Evolutionary conservation across 75 land plant genomes (phyloP).

Genomic region (Sequoia sempervirens): DNA sequence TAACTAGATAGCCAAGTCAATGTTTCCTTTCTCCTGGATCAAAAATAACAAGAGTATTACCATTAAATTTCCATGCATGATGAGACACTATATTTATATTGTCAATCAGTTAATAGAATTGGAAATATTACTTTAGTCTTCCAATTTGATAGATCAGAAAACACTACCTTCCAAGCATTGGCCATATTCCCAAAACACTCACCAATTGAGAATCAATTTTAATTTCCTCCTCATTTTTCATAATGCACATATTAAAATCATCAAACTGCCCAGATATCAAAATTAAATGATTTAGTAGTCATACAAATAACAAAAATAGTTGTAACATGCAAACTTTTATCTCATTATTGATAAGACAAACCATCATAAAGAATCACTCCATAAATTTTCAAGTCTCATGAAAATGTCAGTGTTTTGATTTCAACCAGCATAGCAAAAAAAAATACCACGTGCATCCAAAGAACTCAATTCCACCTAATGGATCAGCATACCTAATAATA

Average conservation of each 20-base stretch:
- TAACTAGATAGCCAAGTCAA: constrained; percentile 87
- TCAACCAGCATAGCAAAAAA: neutral
- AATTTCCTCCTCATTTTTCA: constrained; percentile 96
- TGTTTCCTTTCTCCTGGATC: constrained; percentile 90
- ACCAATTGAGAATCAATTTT: constrained; percentile 76
- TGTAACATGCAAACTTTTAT: neutral
- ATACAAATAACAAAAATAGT: neutral
- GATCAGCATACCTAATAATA: constrained; percentile 74
- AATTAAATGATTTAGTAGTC: neutral
- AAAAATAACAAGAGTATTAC: neutral
- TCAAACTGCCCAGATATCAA: constrained; percentile 48
- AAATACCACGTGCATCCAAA: too few relatives aligned
- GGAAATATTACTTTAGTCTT: neutral
- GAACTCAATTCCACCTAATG: neutral
- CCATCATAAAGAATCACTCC: neutral
- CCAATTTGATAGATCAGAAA: neutral
- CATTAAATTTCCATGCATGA: neutral
- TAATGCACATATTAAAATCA: constrained; percentile 93
- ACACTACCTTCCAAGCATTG: constrained; percentile 97
- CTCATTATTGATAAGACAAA: neutral
- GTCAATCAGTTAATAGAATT: neutral
- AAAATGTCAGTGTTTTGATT: neutral
- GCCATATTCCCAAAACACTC: constrained; percentile 99
- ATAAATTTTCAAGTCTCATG: neutral
- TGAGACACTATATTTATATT: neutral